Evolutionary conservation across 1,284 basidiomycete species (phyloP).

Genomic region (Somion occarium): DNA sequence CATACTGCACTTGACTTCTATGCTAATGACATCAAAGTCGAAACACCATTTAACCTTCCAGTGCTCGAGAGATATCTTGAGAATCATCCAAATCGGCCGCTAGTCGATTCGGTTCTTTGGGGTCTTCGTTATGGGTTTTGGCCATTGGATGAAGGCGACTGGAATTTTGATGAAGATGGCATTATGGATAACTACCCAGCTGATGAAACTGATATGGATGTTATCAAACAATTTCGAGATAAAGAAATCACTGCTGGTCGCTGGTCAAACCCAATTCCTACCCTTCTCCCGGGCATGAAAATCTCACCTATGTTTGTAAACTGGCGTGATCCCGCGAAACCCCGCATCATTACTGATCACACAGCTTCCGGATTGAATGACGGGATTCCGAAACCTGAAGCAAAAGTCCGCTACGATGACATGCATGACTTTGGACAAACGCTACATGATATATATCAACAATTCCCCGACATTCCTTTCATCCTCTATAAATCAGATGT

Average conservation of each 20-base stretch:
- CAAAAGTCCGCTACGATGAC: conserved; percentile 7
- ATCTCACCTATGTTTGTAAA: conserved; percentile 35
- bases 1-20: conserved; percentile 19
- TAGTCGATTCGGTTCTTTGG: conserved; percentile 20
- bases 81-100: conserved; percentile 22
- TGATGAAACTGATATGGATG: not conserved
- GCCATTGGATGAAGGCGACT: conserved; percentile 17
- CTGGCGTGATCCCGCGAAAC: conserved; percentile 30
- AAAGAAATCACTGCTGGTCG: conserved; percentile 27
- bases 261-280: conserved; percentile 33
- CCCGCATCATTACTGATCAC: conserved; percentile 34
- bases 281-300: conserved; percentile 43
- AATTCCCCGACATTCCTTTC: conserved; percentile 11
- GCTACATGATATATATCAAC: conserved; percentile 14
- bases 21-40: conserved; percentile 28
- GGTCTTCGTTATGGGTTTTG: conserved; percentile 24
- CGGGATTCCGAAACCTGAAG: not conserved
- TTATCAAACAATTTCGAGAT: conserved; percentile 11
- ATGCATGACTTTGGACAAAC: conserved; percentile 25
- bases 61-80: conserved; percentile 13
- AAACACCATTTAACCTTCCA: conserved; percentile 32
- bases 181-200: conserved; percentile 7
- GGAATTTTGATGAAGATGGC: conserved; percentile 3
- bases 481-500: conserved; percentile 37
- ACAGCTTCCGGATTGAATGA: not conserved